Percentiles rank a stretch among this genome's conserved stretches.
phyloP scores from a whole-genome alignment of 73 alveolate species.

The Symbiodinium natans region DNA sequence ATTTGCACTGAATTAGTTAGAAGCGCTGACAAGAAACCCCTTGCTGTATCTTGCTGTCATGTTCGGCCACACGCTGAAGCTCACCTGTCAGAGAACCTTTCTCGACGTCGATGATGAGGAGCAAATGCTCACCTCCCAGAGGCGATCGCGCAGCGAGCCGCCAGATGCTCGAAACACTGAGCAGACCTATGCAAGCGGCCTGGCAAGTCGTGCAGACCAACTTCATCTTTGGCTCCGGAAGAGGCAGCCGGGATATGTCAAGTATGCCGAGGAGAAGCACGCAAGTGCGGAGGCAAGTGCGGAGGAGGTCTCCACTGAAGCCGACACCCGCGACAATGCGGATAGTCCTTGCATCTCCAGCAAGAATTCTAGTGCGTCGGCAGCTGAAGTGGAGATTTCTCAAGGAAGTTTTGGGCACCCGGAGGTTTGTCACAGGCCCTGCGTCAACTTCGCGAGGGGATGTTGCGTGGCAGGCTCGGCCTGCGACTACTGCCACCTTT shows the following conservation, averaged over 20 bases:
- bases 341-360: neutral
- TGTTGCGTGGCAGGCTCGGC: neutral
- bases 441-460: conserved; percentile 10
- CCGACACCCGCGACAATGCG: neutral
- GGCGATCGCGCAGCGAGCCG: neutral
- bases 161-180: neutral
- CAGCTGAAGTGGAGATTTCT: neutral
- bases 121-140: neutral
- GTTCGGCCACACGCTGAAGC: neutral
- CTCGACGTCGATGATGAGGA: neutral
- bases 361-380: neutral
- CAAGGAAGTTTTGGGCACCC: neutral
- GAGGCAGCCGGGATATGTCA: neutral
- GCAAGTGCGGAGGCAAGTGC: neutral
- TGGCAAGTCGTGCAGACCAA: conserved; percentile 10
- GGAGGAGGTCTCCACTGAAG: neutral
- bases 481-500: conserved; percentile 3
- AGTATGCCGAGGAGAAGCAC: neutral
- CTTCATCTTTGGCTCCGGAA: neutral
- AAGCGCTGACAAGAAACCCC: conserved; percentile 16
- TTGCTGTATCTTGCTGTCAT: neutral
- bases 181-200: neutral
- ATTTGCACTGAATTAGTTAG: neutral
- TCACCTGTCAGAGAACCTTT: neutral
- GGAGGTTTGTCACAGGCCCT: conserved; percentile 15